Evolutionary conservation across 2,329 filamentous ascomycete species (phyloP).

Genomic region (Westerdykella aurantiaca): DNA sequence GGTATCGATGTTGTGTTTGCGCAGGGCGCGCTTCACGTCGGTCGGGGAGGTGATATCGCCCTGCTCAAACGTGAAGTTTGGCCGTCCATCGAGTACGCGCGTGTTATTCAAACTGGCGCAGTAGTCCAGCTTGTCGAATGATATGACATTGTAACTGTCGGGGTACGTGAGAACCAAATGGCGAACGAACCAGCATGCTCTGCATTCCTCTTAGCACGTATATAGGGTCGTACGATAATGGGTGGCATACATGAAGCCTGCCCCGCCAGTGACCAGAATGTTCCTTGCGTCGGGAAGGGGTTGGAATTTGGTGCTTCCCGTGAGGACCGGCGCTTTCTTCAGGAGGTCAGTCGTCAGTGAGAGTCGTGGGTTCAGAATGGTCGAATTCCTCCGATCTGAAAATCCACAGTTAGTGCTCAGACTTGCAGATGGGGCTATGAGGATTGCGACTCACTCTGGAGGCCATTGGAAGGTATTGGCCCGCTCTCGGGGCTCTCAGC

Average conservation of each 20-base stretch:
- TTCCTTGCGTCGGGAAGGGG: slow-evolving; percentile 65
- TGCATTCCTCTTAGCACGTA: slow-evolving; percentile 33
- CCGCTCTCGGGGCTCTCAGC: slow-evolving; percentile 18
- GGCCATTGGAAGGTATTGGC: slow-evolving; percentile 13
- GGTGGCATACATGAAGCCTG: slow-evolving; percentile 70
- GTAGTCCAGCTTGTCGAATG: slow-evolving; percentile 81
- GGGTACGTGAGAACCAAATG: slow-evolving; percentile 71
- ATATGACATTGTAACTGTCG: slow-evolving; percentile 69
- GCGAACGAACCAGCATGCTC: slow-evolving; percentile 76
- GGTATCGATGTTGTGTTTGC: slow-evolving; percentile 68
- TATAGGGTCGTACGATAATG: background rate
- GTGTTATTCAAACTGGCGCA: slow-evolving; percentile 78
- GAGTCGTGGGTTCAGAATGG: slow-evolving; percentile 38
- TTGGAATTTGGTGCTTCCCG: slow-evolving; percentile 64
- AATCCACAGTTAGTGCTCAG: slow-evolving; percentile 7
- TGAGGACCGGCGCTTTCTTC: slow-evolving; percentile 65
- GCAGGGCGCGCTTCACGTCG: slow-evolving; percentile 65
- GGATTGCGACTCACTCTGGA: slow-evolving; percentile 24
- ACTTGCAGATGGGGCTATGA: background rate
- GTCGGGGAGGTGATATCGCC: slow-evolving; percentile 69
- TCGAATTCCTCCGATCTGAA: slow-evolving; percentile 30
- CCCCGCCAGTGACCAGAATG: slow-evolving; percentile 78
- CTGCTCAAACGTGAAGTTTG: slow-evolving; percentile 74
- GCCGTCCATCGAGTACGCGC: slow-evolving; percentile 57
- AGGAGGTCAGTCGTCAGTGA: slow-evolving; percentile 58